phyloP scores from a whole-genome alignment of 2,329 filamentous ascomycete genomes.

The Emericellopsis atlantica region DNA sequence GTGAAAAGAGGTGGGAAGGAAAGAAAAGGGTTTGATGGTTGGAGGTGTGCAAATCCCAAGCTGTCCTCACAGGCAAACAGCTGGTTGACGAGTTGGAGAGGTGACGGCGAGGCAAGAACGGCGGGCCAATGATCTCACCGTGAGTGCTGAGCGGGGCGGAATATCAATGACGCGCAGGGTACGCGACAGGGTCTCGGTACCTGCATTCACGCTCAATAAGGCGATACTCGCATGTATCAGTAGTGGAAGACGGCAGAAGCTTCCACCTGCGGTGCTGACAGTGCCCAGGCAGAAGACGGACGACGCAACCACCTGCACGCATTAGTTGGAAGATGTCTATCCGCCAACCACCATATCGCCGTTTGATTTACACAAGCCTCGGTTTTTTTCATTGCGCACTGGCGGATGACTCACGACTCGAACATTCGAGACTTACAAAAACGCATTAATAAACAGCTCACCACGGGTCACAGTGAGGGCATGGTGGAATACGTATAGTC shows the following conservation, averaged over 20 bases:
- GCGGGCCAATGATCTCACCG: conserved; percentile 21
- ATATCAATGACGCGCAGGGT: conserved; percentile 17
- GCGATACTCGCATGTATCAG: neutral
- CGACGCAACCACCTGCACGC: too few relatives aligned
- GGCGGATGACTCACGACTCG: too few relatives aligned
- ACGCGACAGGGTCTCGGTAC: conserved; percentile 4
- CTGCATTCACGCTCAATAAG: conserved; percentile 1
- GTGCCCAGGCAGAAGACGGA: too few relatives aligned
- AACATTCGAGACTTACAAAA: too few relatives aligned
- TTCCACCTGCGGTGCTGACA: neutral
- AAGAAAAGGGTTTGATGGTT: neutral
- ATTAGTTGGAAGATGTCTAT: too few relatives aligned
- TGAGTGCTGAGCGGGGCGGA: conserved; percentile 17
- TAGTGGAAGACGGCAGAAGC: conserved; percentile 3
- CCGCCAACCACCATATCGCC: too few relatives aligned
- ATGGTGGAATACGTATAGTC: neutral
- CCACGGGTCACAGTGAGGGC: too few relatives aligned
- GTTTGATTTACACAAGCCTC: too few relatives aligned
- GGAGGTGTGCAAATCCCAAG: neutral
- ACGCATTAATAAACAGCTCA: too few relatives aligned
- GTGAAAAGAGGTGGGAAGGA: conserved; percentile 1
- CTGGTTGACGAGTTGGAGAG: too few relatives aligned
- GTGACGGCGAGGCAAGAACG: conserved; percentile 3
- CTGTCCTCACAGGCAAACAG: conserved; percentile 1
- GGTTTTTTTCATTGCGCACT: too few relatives aligned